These are phyloP conservation scores for Cenococcum geophilum DNA, from an alignment of 495 filamentous ascomycete species.

Conservation along the genomic window DNA sequence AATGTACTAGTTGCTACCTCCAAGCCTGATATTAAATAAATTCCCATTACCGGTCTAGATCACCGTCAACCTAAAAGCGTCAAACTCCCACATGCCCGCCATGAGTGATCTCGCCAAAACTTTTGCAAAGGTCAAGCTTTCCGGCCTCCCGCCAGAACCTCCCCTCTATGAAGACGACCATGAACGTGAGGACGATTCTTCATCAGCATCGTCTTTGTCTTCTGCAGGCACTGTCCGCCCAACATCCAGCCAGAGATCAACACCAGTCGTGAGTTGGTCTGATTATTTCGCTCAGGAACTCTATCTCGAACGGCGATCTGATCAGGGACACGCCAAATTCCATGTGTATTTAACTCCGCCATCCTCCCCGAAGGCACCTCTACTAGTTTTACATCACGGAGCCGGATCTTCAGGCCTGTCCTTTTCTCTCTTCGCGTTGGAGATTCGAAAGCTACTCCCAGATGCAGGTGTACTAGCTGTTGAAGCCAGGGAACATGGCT, in stretches of 20 bases:
- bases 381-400: constrained; percentile 87
- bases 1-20: too few relatives aligned
- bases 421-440: constrained; percentile 70
- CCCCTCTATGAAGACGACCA: constrained; percentile 50
- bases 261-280: constrained; percentile 62
- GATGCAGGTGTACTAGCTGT: constrained; percentile 75
- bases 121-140: constrained; percentile 74
- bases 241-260: constrained; percentile 56
- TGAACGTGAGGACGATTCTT: constrained; percentile 62
- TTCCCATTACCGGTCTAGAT: neutral
- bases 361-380: constrained; percentile 52
- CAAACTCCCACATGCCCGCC: constrained; percentile 10
- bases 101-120: constrained; percentile 88
- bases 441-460: constrained; percentile 72
- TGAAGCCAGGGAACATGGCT: constrained; percentile 83
- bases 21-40: too few relatives aligned
- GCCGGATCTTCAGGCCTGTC: constrained; percentile 85
- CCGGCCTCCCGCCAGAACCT: constrained; percentile 52
- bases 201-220: constrained; percentile 66
- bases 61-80: neutral
- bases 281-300: constrained; percentile 84
- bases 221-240: constrained; percentile 87
- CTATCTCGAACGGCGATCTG: constrained; percentile 50
- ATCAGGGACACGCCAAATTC: constrained; percentile 51
- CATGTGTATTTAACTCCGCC: constrained; percentile 82